Evolutionary conservation across 352 stramenopile species (phyloP), one percentile per base, ranked within the genome.

Genomic region (Globisporangium abappressorium): DNA sequence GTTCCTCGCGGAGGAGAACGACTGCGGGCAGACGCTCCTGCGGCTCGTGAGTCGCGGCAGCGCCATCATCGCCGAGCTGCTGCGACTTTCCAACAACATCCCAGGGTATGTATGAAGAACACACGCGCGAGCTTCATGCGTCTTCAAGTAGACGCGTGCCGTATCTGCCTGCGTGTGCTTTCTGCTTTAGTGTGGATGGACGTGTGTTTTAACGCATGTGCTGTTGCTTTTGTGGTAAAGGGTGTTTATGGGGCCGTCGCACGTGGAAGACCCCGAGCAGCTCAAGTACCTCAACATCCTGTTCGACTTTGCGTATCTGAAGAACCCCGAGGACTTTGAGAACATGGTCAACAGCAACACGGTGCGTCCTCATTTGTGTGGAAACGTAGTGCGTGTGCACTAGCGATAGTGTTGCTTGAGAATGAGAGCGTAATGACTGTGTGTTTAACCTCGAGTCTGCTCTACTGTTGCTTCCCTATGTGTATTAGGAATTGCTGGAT

Each of bases 271-370:
- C 75, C 88, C 88, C 12, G 88, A 96, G 69, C 88, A 96, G 69
- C 85, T 92, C 73, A 96, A 96, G 75, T 96, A 96, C 67, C 74
- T 96, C 20, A 91, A 92, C 60, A 97, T 99, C 54, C 71, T 98
- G 30, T 99, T 99, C 70, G 94, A 98, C 72, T 98, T 98, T 79
- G 79, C 82, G 22, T 99, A 99, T 69, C 66, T 98, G 59, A 97
- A 97, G 72, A 97, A 96, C 67, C 91, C 93, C 1, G 94, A 98
- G 69, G 92, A 98, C 65, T 98, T 93, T 73, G 95, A 99, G 70
- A 97, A 93, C 58, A 91, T 91, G 82, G 81, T 98, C 64, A 96
- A 95, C 77, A 94, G 80, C 79, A 92, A 93, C 73, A 94, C 88
- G 77, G 87, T 94, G 62, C 49, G 76, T 75, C 15, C 34, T 64